Evolutionary conservation across 257 asterid species (phyloP).

Genomic region (Apocynum venetum): DNA sequence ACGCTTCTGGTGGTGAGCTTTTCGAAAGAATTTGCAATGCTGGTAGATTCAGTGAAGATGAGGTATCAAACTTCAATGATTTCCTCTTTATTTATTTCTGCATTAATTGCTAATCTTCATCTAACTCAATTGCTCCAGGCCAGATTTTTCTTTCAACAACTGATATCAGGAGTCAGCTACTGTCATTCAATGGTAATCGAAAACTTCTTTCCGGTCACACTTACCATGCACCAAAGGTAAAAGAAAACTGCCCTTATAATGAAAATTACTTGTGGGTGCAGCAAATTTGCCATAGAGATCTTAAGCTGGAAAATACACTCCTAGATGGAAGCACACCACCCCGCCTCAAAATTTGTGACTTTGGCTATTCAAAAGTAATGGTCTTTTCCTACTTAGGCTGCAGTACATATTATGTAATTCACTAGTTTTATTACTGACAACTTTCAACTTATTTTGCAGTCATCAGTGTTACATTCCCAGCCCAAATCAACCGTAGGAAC

Average conservation of each 20-base stretch:
- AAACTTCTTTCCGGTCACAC: background rate
- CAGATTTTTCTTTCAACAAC: slow-evolving; percentile 70
- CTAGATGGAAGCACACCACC: slow-evolving; percentile 65
- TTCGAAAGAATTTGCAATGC: slow-evolving; percentile 65
- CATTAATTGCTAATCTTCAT: background rate
- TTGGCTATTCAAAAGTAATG: slow-evolving; percentile 73
- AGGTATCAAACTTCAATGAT: slow-evolving; percentile 28
- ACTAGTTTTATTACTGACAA: slow-evolving; percentile 2
- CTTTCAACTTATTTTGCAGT: slow-evolving; percentile 30
- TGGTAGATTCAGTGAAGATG: slow-evolving; percentile 75
- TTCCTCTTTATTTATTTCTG: background rate
- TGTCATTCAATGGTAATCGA: slow-evolving; percentile 69
- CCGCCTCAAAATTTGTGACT: slow-evolving; percentile 73
- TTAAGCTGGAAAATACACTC: slow-evolving; percentile 76
- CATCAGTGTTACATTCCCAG: slow-evolving; percentile 77
- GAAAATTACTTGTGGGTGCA: slow-evolving; percentile 23
- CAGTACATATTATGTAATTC: background rate
- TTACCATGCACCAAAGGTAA: too few species aligned
- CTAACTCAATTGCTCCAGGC: slow-evolving; percentile 39
- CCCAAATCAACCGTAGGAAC: slow-evolving; percentile 96
- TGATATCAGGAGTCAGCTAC: slow-evolving; percentile 74
- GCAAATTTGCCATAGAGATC: slow-evolving; percentile 85
- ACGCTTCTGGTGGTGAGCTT: slow-evolving; percentile 83
- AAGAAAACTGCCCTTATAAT: background rate
- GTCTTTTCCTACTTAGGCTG: background rate